Evolutionary conservation across 2,329 filamentous ascomycete genomes (phyloP).

Genomic region (Epichloe sp.): DNA sequence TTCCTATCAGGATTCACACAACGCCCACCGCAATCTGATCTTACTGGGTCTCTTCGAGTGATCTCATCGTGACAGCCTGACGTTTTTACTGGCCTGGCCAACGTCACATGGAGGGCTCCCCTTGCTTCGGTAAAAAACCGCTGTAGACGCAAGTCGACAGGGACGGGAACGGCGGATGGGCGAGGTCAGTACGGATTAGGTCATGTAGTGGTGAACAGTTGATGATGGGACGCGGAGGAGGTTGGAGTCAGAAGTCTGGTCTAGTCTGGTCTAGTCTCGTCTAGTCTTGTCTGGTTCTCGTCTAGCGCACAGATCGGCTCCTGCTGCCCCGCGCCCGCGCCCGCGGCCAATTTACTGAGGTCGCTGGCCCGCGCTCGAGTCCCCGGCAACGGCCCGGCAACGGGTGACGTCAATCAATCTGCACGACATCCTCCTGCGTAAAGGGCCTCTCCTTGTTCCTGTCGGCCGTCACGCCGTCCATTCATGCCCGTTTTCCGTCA

Average conservation of each 20-base stretch:
- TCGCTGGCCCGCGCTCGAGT: too few relatives aligned
- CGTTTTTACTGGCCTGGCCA: not conserved
- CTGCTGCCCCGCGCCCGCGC: not conserved
- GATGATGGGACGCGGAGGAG: not conserved
- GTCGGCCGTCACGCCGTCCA: not conserved
- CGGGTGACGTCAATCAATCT: not conserved
- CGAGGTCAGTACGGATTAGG: not conserved
- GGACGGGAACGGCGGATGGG: not conserved
- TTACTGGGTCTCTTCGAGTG: conserved; percentile 26
- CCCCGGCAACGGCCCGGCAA: not conserved
- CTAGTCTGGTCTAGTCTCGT: not conserved
- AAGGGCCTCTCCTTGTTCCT: not conserved
- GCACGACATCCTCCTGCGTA: not conserved
- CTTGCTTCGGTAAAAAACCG: not conserved
- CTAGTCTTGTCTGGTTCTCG: not conserved
- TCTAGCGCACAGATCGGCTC: not conserved
- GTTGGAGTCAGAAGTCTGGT: not conserved
- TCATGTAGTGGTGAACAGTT: not conserved
- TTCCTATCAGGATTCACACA: not conserved
- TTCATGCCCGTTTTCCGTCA: not conserved
- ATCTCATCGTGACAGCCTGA: conserved; percentile 18
- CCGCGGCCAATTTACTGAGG: too few relatives aligned
- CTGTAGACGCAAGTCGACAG: not conserved
- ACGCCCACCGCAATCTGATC: conserved; percentile 7
- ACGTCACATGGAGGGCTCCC: not conserved